Conservation (phyloP, 208 protist species). For the Leishmania major region DNA sequence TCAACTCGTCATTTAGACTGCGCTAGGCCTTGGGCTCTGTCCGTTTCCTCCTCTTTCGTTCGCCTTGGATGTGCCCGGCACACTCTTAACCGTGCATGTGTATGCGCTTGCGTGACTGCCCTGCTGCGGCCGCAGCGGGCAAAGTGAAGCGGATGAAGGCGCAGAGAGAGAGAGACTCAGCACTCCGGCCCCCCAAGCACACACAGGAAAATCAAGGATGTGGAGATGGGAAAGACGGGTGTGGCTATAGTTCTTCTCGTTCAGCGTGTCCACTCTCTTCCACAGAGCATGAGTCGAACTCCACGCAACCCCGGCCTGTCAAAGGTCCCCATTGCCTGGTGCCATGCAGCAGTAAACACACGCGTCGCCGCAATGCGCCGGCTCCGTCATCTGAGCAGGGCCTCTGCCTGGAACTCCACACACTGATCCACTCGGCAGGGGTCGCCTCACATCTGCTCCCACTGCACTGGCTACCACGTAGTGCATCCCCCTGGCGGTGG, state of each 20-base stretch:
- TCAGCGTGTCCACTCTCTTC: not conserved
- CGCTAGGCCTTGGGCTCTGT: not conserved
- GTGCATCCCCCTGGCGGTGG: not conserved
- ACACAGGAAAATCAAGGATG: not conserved
- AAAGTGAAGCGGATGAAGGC: not conserved
- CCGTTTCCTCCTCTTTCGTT: not conserved
- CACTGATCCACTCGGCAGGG: not conserved
- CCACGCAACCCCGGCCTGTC: not conserved
- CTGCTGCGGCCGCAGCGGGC: not conserved
- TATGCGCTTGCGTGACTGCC: conserved; percentile 15
- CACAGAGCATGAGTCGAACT: not conserved
- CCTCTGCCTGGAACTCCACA: not conserved
- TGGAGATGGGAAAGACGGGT: not conserved
- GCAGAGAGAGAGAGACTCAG: not conserved
- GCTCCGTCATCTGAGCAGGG: not conserved
- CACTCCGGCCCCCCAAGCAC: not conserved
- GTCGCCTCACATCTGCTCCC: not conserved
- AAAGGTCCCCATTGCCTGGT: not conserved
- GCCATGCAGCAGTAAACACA: not conserved
- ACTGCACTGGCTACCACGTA: not conserved
- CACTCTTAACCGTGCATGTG: not conserved
- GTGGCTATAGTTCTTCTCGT: not conserved
- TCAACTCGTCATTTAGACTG: not conserved
- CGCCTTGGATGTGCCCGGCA: not conserved
- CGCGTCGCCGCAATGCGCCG: not conserved